Conservation (phyloP, 352 stramenopile species). For the Globisporangium cederbergense region DNA sequence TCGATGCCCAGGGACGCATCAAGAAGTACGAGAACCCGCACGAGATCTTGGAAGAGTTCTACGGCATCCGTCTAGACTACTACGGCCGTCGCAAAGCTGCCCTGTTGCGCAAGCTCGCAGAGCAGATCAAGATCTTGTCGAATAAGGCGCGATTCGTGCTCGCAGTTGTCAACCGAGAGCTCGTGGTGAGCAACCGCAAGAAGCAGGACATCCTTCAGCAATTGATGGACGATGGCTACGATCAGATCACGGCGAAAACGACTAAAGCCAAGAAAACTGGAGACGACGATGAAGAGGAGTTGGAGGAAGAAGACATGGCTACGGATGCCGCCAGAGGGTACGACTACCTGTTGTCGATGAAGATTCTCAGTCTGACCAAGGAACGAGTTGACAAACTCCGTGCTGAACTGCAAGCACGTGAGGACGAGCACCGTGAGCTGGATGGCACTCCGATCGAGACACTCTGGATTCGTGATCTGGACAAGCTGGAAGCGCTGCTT, state of each 20-base stretch:
- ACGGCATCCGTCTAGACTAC: conserved; percentile 87
- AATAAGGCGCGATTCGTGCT: conserved; percentile 97
- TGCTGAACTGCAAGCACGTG: conserved; percentile 82
- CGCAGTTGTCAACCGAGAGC: conserved; percentile 86
- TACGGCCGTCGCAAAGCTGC: conserved; percentile 92
- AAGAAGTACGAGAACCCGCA: conserved; percentile 91
- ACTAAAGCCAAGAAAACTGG: conserved; percentile 56
- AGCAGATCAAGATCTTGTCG: conserved; percentile 88
- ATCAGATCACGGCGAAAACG: conserved; percentile 48
- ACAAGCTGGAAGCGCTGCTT: conserved; percentile 80
- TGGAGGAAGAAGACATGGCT: conserved; percentile 57
- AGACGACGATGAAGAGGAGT: conserved; percentile 36
- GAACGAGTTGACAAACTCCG: conserved; percentile 92
- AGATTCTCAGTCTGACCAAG: conserved; percentile 91
- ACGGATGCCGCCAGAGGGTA: conserved; percentile 65
- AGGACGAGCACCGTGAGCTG: conserved; percentile 84
- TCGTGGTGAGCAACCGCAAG: conserved; percentile 94
- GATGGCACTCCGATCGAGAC: conserved; percentile 81
- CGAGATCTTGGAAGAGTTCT: conserved; percentile 95
- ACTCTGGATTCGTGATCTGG: conserved; percentile 93
- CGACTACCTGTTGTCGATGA: conserved; percentile 96
- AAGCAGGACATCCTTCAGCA: conserved; percentile 91
- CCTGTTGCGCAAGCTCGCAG: conserved; percentile 85
- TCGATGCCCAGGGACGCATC: conserved; percentile 89
- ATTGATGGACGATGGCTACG: conserved; percentile 88